Conservation (phyloP, 495 filamentous ascomycete genomes). For the Acidomyces sp. region DNA sequence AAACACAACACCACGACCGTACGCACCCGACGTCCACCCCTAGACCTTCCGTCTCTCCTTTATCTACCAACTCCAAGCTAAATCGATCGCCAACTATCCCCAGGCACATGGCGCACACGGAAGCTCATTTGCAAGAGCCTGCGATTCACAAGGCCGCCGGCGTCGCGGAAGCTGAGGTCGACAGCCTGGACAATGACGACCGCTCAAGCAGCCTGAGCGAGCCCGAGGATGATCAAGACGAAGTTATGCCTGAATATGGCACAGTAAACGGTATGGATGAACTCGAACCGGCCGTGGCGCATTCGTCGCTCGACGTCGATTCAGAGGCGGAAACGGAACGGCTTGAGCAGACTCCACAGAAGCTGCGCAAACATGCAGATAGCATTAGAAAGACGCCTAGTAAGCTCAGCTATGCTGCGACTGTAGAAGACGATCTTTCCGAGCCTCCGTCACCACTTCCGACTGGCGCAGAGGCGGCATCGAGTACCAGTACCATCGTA, state of each 20-base stretch:
- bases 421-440: slow-evolving; percentile 12
- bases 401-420: slow-evolving; percentile 22
- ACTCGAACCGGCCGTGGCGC: slow-evolving; percentile 16
- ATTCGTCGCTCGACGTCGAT: slow-evolving; percentile 47
- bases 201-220: slow-evolving; percentile 75
- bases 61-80: slow-evolving; percentile 13
- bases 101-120: slow-evolving; percentile 1
- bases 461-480: slow-evolving; percentile 13
- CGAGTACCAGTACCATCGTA: slow-evolving; percentile 16
- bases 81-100: slow-evolving; percentile 7
- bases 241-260: slow-evolving; percentile 26
- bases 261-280: slow-evolving; percentile 31
- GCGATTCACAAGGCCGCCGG: slow-evolving; percentile 2
- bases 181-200: slow-evolving; percentile 18
- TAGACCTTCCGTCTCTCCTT: slow-evolving; percentile 17
- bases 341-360: slow-evolving; percentile 80
- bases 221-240: slow-evolving; percentile 64
- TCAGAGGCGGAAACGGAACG: slow-evolving; percentile 98
- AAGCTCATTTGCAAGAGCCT: slow-evolving; percentile 1
- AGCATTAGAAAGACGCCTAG: slow-evolving; percentile 26
- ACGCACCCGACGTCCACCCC: slow-evolving; percentile 8
- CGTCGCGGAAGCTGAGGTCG: slow-evolving; percentile 6
- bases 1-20: slow-evolving; percentile 2
- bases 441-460: slow-evolving; percentile 18
- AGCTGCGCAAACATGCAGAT: slow-evolving; percentile 28